Percentiles rank a stretch among this genome's conserved stretches.
Conservation (phyloP, 352 stramenopile species). For the Globisporangium radiosum region DNA sequence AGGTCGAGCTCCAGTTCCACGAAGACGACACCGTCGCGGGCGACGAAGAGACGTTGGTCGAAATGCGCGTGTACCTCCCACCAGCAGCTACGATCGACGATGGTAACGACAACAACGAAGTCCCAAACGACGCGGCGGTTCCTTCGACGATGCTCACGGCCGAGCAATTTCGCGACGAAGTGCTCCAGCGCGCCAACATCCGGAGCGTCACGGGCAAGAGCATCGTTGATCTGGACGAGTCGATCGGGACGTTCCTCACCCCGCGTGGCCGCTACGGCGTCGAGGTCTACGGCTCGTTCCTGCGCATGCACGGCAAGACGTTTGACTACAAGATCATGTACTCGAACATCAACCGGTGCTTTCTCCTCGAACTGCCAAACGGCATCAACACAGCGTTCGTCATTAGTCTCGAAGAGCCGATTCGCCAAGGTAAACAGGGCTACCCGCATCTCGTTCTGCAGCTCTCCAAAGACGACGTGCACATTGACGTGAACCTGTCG, state of each 20-base stretch:
- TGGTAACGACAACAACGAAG: background rate
- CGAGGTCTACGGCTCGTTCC: slow-evolving; percentile 96
- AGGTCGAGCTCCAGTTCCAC: slow-evolving; percentile 99
- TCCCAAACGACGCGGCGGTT: background rate
- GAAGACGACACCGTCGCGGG: slow-evolving; percentile 96
- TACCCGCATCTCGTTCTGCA: slow-evolving; percentile 99
- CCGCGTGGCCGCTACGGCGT: slow-evolving; percentile 97
- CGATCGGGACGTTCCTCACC: slow-evolving; percentile 97
- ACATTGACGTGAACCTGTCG: slow-evolving; percentile 92
- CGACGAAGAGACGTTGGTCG: slow-evolving; percentile 90
- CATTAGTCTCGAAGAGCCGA: slow-evolving; percentile 97
- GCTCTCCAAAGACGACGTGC: slow-evolving; percentile 79
- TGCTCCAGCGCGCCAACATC: slow-evolving; percentile 81
- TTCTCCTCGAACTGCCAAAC: slow-evolving; percentile 96
- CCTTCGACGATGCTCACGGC: slow-evolving; percentile 49
- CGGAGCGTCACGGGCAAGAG: slow-evolving; percentile 93
- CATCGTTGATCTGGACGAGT: slow-evolving; percentile 96
- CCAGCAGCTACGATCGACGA: slow-evolving; percentile 10
- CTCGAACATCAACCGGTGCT: slow-evolving; percentile 98
- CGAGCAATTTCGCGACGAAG: slow-evolving; percentile 79
- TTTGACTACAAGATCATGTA: slow-evolving; percentile 99
- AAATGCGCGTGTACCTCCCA: slow-evolving; percentile 96
- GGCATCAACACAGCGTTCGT: slow-evolving; percentile 97
- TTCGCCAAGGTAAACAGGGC: slow-evolving; percentile 97
- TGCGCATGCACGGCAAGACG: slow-evolving; percentile 97